Base-by-base conservation (phyloP, 2,329 filamentous ascomycete genomes). In the Aspergillus uvarum region DNA sequence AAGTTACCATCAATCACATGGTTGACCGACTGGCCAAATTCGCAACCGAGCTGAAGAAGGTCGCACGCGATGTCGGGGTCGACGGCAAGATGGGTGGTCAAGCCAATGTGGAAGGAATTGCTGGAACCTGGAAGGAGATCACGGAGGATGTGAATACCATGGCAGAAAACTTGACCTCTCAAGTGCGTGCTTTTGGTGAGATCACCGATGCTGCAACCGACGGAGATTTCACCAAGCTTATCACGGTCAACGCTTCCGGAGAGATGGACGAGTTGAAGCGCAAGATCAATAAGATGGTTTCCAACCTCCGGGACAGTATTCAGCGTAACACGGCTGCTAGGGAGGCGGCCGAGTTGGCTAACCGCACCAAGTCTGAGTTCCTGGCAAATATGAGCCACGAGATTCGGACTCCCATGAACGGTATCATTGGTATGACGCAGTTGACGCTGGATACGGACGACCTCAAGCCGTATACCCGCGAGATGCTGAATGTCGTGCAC, bases 211-310 rank as follows among this genome's bases (percentile, higher is more conserved):
- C 95, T 42, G 95, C 95, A 29, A 97, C 94, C 60, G 93, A 96
- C 73, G 95, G 95, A 64, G 94, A 99, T 77, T 98, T 98, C 76
- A 96, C 92, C 24, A 96, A 97, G 74, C 87, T 96, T 59, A 94
- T 99, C 74, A 96, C 95, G 51, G 94, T 99, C 19, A 93, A 97
- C 76, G 95, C 95, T 21, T 97, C 94, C 12, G 95, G 95, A 65
- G 95, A 99, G 77, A 98, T 99, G 95, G 95, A 98, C 77, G 94
- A 98, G 76, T 83, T 99, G 69, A 99, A 99, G 80, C 88, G 93
- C 70, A 98, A 98, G 83, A 98, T 99, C 84, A 99, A 98, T 75
- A 91, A 96, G 80, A 99, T 99, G 95, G 93, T 98, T 56, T 95
- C 91, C 74, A 96, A 96, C 73, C 80, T 99, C 63, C 84, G 94